Percentiles rank a stretch among this genome's conserved stretches.
phyloP scores from a whole-genome alignment of 2,329 filamentous ascomycete genomes.

The Pyrenophora teres region DNA sequence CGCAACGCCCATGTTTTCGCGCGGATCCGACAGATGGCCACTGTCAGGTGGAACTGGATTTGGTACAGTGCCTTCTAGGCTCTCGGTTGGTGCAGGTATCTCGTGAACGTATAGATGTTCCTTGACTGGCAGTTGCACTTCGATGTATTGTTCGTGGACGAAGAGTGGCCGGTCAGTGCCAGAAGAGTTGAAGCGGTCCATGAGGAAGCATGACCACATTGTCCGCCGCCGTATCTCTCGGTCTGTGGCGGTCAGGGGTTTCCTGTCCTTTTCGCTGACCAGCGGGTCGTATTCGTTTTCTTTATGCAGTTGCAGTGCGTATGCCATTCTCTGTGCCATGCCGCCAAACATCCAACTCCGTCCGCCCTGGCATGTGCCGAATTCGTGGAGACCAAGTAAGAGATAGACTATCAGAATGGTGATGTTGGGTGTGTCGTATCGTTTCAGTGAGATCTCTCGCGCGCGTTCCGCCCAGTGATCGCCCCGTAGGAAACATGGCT shows the following conservation, averaged over 20 bases:
- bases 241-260: constrained; percentile 83
- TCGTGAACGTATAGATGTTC: constrained; percentile 90
- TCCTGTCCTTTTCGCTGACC: constrained; percentile 62
- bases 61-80: constrained; percentile 71
- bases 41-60: constrained; percentile 66
- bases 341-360: constrained; percentile 95
- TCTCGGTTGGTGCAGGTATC: constrained; percentile 85
- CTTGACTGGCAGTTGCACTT: constrained; percentile 87
- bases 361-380: constrained; percentile 94
- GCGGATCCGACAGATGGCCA: constrained; percentile 68
- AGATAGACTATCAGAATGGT: constrained; percentile 91
- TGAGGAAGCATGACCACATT: constrained; percentile 98
- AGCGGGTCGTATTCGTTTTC: constrained; percentile 83
- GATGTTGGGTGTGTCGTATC: constrained; percentile 94
- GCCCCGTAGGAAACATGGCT: constrained; percentile 82
- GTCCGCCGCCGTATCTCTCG: constrained; percentile 89
- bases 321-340: constrained; percentile 95
- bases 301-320: constrained; percentile 89
- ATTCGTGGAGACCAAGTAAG: constrained; percentile 88
- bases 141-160: constrained; percentile 84
- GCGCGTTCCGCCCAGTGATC: constrained; percentile 89
- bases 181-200: constrained; percentile 97
- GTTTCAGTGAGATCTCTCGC: constrained; percentile 81
- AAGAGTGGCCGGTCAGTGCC: constrained; percentile 92
- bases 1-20: constrained; percentile 90